Base-by-base conservation (phyloP, 2,329 filamentous ascomycete genomes). In the Penicillium paneum region DNA sequence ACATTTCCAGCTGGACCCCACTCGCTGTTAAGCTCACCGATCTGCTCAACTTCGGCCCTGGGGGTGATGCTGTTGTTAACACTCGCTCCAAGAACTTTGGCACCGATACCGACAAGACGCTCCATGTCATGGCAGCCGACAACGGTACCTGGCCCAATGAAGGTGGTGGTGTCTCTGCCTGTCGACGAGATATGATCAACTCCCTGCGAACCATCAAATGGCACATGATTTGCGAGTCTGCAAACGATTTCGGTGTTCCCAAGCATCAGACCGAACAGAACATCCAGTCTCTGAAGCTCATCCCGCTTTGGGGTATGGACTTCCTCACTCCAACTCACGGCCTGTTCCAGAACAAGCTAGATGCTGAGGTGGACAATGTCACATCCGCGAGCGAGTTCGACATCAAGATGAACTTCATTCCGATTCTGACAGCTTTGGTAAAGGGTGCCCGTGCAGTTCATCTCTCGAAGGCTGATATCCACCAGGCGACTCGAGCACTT, bases 261-360 rank as follows among this genome's bases (percentile, higher is more conserved):
- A 77, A 80, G 17, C 80, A 81, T 65, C 80, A 83, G 64, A 79
- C 80, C 0, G 80, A 83, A 67, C 75, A 76, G 60, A 82, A 81
- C 53, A 75, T 83, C 10, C 78, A 81, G 61, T 81, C 80, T 0
- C 65, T 83, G 54, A 82, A 81, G 59, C 70, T 81, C 17, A 70
- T 83, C 34, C 80, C 80, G 3, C 73, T 83, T 1, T 83, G 80
- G 80, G 80, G 80, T 3, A 65, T 83, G 45, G 80, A 83, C 55
- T 77, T 78, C 45, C 74, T 80, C 49, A 80, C 75, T 4, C 78
- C 80, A 1, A 78, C 76, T 17, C 80, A 83, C 57, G 80, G 80
- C 31, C 68, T 83, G n/a, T 78, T 82, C 57, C 74, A 79, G 53
- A 82, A 82, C 57, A 73, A 79, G 12, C 71, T 82, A 1, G 78